These are phyloP conservation scores for Porcisia deanei DNA, from an alignment of 208 protist genomes.

Conservation along the genomic window DNA sequence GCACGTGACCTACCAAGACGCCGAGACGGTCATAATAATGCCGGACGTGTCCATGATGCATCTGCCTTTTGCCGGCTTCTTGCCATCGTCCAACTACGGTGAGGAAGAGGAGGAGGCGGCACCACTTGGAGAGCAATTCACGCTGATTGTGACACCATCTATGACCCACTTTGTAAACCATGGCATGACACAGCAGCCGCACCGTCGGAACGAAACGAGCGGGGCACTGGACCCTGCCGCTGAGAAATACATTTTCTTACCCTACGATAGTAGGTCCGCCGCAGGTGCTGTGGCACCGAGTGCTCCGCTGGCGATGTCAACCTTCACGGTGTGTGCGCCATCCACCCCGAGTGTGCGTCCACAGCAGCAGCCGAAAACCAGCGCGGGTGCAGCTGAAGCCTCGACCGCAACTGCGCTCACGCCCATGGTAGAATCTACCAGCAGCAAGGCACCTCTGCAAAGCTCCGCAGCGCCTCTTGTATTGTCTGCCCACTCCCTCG, in stretches of 20 bases:
- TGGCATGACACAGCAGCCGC: slow-evolving; percentile 29
- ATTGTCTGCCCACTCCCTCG: slow-evolving; percentile 13
- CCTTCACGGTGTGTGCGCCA: background rate
- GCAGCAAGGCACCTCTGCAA: background rate
- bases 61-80: slow-evolving; percentile 71
- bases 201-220: background rate
- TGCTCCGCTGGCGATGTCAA: slow-evolving; percentile 10
- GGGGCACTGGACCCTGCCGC: slow-evolving; percentile 29
- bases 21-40: slow-evolving; percentile 75
- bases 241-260: slow-evolving; percentile 29
- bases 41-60: slow-evolving; percentile 76
- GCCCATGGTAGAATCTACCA: background rate
- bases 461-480: slow-evolving; percentile 10
- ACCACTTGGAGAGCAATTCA: slow-evolving; percentile 59
- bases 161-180: slow-evolving; percentile 60
- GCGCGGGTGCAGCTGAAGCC: background rate
- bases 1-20: slow-evolving; percentile 34
- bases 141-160: slow-evolving; percentile 70
- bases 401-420: background rate
- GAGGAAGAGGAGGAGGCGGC: slow-evolving; percentile 40
- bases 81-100: slow-evolving; percentile 41
- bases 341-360: background rate
- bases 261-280: slow-evolving; percentile 15
- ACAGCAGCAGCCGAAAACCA: slow-evolving; percentile 5
- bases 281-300: background rate